Percentiles rank a stretch among this genome's conserved stretches.
Evolutionary conservation across 1,284 basidiomycete genomes (phyloP).

Genomic region (Ganoderma multipileum): DNA sequence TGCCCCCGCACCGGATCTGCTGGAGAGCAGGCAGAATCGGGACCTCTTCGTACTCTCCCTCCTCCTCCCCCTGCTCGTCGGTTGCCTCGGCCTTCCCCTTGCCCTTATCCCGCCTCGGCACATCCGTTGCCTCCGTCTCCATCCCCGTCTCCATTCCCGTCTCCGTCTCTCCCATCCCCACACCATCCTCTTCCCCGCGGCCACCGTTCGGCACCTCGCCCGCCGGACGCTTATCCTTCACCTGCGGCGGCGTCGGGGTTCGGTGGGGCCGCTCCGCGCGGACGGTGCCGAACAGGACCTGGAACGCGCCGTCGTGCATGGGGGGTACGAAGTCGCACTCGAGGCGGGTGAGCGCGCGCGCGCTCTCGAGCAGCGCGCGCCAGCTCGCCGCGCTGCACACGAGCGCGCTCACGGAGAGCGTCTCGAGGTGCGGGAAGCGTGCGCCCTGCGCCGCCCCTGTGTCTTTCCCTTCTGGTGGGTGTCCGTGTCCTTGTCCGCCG

Average conservation of each 20-base stretch:
- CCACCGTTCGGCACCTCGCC: neutral
- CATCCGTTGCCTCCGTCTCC: too few species aligned
- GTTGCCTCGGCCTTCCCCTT: conserved; percentile 14
- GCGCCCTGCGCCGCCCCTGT: conserved; percentile 7
- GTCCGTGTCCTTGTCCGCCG: neutral
- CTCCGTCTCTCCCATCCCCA: neutral
- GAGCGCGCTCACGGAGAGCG: conserved; percentile 52
- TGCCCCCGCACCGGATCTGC: conserved; percentile 34
- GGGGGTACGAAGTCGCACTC: conserved; percentile 53
- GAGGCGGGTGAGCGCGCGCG: conserved; percentile 46
- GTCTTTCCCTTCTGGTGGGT: too few species aligned
- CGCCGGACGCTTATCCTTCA: neutral
- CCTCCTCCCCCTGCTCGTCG: neutral
- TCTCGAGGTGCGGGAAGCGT: conserved; percentile 46
- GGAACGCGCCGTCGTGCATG: conserved; percentile 44
- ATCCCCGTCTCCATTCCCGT: neutral
- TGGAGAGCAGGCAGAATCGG: conserved; percentile 38
- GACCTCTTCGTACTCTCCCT: neutral
- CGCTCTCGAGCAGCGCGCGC: conserved; percentile 45
- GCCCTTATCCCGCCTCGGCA: conserved; percentile 12
- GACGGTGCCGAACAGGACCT: conserved; percentile 39
- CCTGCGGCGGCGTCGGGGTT: too few species aligned
- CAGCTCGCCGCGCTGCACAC: conserved; percentile 49
- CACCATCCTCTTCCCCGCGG: neutral
- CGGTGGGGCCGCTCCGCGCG: neutral